phyloP scores from a whole-genome alignment of 805 yeast species.

The Candida boidinii region DNA sequence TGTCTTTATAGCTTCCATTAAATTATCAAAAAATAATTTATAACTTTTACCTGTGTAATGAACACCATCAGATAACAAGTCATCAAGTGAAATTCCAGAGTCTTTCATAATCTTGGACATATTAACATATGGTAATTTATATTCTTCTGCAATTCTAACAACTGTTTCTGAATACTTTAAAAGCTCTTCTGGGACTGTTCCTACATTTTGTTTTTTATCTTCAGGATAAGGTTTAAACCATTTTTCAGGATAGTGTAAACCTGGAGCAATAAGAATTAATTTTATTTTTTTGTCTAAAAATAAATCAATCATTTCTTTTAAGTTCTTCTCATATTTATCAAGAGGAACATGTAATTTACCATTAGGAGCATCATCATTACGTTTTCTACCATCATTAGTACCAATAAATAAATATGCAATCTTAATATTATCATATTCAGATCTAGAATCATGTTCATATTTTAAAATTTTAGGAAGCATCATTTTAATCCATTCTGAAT shows the following conservation, averaged over 20 bases:
- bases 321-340: conserved; percentile 40
- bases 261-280: conserved; percentile 57
- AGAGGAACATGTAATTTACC: conserved; percentile 35
- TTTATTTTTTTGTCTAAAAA: conserved; percentile 35
- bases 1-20: conserved; percentile 22
- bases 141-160: too few relatives aligned
- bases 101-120: too few relatives aligned
- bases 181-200: too few relatives aligned
- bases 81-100: too few relatives aligned
- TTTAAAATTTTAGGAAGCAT: conserved; percentile 44
- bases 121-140: too few relatives aligned
- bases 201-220: too few relatives aligned
- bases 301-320: conserved; percentile 30
- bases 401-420: conserved; percentile 64
- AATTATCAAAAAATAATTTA: conserved; percentile 23
- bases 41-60: conserved; percentile 32
- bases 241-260: too few relatives aligned
- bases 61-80: conserved; percentile 31
- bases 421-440: conserved; percentile 24
- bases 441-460: conserved; percentile 30
- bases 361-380: conserved; percentile 26
- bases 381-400: conserved; percentile 49
- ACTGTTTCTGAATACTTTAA: too few relatives aligned
- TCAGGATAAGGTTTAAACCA: too few relatives aligned
- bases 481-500: conserved; percentile 47